Base-by-base conservation (phyloP, 2,329 filamentous ascomycete species). In the Fusarium xylarioides region DNA sequence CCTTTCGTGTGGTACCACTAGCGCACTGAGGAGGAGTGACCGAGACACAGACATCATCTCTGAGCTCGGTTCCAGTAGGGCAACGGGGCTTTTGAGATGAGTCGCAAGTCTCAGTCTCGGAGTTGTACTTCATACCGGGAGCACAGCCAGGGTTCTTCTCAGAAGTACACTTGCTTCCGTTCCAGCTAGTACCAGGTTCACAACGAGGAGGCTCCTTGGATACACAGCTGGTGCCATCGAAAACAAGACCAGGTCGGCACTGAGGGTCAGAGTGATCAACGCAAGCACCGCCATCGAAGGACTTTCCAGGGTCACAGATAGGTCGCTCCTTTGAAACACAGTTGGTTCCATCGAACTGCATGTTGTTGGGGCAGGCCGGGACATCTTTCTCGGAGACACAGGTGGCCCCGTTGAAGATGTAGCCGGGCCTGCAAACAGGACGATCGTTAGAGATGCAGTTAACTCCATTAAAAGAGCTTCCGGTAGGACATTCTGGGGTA, bases 141-240 rank as follows among this genome's bases (percentile, higher is more conserved):
- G 15, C 11, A 32, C 63, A 69, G 3, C 28, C 32, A 2, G 57
- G 56, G 4, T 16, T 54, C 40, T 68, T 62, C 7, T 68, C 56
- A 2, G 56, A 68, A 9, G 56, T 28, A 9, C 66, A 68, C 37
- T 68, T 62, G 56, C 15, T 56, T 42, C 66, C 63, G 7, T 62
- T 55, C 57, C 40, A 68, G 14, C 16, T 47, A 4, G 56, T 63
- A 2, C 66, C 63, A 9, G 63, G 6, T 2, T 61, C 32, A 2
- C 63, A 68, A 1, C 7, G 4, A 18, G 63, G 66, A 3, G 56
- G 63, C 1, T 44, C 40, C 11, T 53, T 62, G 2, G 66, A 68
- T 1, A 68, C 50, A 21, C 63, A 68, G 32, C 63, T 61, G 4
- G 63, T 68, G 18, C 66, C 63, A 7, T 68, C 56, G 15, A 68